Percentiles rank a stretch among this genome's conserved stretches.
These are phyloP conservation scores for Endoconidiophora polonica DNA, from an alignment of 2,329 filamentous ascomycete species.

Conservation along the genomic window DNA sequence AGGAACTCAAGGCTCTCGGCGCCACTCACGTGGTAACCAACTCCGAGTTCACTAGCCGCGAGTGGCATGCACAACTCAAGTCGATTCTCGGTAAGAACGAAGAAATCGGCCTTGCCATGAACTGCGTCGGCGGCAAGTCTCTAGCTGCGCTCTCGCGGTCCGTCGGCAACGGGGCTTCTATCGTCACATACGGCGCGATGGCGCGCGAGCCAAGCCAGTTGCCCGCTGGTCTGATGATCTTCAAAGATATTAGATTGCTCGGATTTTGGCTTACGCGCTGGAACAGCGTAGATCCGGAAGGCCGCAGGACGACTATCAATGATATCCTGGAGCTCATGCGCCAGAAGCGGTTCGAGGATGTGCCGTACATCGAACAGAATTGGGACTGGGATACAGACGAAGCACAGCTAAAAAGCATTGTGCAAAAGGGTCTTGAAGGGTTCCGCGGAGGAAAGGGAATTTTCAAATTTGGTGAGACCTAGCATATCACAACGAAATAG, in stretches of 20 bases:
- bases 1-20: constrained; percentile 37
- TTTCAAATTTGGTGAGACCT: constrained; percentile 59
- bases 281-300: constrained; percentile 57
- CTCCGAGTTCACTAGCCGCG: constrained; percentile 34
- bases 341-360: constrained; percentile 63
- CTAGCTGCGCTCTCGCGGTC: constrained; percentile 64
- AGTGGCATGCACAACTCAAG: constrained; percentile 40
- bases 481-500: constrained; percentile 7
- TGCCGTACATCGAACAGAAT: constrained; percentile 61
- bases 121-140: constrained; percentile 84
- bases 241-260: constrained; percentile 74
- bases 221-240: constrained; percentile 76
- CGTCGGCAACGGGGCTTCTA: constrained; percentile 48
- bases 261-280: constrained; percentile 93
- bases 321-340: constrained; percentile 66
- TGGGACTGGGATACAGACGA: constrained; percentile 75
- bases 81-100: constrained; percentile 58
- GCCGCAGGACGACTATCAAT: constrained; percentile 65
- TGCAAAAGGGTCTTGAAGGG: constrained; percentile 68
- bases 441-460: constrained; percentile 81
- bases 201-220: constrained; percentile 67
- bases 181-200: constrained; percentile 97
- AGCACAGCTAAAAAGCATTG: constrained; percentile 49
- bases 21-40: constrained; percentile 41
- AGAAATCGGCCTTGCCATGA: constrained; percentile 61